Conservation (phyloP, 495 filamentous ascomycete species). For the Pseudotulostoma volvatum region DNA sequence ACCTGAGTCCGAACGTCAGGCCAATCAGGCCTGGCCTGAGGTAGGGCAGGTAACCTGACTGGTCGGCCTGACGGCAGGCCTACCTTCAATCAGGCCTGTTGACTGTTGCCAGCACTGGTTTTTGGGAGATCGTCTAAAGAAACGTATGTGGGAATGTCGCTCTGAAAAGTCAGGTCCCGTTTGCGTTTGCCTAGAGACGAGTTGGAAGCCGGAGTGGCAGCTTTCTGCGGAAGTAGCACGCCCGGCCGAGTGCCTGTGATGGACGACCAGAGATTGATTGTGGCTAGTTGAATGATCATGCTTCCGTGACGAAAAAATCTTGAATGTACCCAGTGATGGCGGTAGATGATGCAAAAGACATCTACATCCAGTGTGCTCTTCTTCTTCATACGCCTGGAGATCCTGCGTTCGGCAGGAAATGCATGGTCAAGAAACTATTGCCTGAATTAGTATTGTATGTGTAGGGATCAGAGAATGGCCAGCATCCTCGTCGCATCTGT, state of each 20-base stretch:
- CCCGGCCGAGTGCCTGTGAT: constrained; percentile 16
- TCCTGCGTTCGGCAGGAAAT: constrained; percentile 7
- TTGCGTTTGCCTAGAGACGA: constrained; percentile 5
- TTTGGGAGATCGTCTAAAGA: constrained; percentile 4
- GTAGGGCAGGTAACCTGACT: too few species aligned
- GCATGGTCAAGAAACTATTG: constrained; percentile 7
- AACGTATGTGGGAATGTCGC: constrained; percentile 2
- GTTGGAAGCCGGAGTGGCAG: constrained; percentile 6
- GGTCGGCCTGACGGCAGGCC: too few species aligned
- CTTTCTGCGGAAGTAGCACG: constrained; percentile 14
- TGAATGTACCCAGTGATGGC: constrained; percentile 16
- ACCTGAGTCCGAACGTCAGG: too few species aligned
- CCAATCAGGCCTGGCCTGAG: too few species aligned
- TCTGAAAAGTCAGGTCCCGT: constrained; percentile 3
- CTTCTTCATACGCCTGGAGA: constrained; percentile 8
- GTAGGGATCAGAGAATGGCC: constrained; percentile 2
- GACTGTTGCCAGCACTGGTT: too few species aligned
- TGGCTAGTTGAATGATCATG: constrained; percentile 17
- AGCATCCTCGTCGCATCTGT: constrained; percentile 8
- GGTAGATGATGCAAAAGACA: constrained; percentile 12
- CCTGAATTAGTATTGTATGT: neutral
- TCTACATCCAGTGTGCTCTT: constrained; percentile 15
- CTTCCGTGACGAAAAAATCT: constrained; percentile 14
- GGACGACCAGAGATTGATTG: constrained; percentile 14
- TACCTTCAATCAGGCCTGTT: too few species aligned